Conservation (phyloP, 495 filamentous ascomycete genomes). For the Neurospora terricola region DNA sequence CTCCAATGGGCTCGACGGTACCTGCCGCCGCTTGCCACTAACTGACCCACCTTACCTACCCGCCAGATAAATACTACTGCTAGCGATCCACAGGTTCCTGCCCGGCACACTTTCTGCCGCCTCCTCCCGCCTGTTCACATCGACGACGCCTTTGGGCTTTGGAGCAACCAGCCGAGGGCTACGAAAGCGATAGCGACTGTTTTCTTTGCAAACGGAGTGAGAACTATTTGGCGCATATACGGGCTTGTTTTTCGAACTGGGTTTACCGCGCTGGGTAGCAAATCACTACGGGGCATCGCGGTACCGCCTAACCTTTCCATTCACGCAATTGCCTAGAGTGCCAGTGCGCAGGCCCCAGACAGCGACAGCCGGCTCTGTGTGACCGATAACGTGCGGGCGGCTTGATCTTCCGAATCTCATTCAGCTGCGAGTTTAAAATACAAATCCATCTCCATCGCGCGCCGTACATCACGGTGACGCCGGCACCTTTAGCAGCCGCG, state of each 20-base stretch:
- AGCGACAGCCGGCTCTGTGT: neutral
- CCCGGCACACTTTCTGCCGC: constrained; percentile 15
- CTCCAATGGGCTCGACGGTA: neutral
- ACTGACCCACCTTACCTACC: neutral
- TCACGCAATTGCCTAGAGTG: neutral
- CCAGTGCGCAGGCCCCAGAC: neutral
- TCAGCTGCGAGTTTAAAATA: neutral
- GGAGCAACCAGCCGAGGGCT: neutral
- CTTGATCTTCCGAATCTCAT: neutral
- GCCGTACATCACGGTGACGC: neutral
- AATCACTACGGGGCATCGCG: neutral
- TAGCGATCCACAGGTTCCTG: neutral
- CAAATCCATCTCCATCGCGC: neutral
- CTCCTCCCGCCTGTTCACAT: constrained; percentile 14
- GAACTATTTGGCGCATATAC: neutral
- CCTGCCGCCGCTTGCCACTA: neutral
- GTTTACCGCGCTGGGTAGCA: neutral
- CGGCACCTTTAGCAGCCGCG: neutral
- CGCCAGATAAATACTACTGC: neutral
- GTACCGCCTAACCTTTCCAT: neutral
- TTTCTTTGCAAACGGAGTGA: neutral
- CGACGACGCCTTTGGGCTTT: constrained; percentile 10
- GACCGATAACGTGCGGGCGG: neutral
- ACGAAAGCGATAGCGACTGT: neutral
- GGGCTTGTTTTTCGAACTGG: neutral